A percentile compares a stretch with the other conserved stretches of the same genome.
Conservation (phyloP, 257 asterid species). For the Plantago major region DNA sequence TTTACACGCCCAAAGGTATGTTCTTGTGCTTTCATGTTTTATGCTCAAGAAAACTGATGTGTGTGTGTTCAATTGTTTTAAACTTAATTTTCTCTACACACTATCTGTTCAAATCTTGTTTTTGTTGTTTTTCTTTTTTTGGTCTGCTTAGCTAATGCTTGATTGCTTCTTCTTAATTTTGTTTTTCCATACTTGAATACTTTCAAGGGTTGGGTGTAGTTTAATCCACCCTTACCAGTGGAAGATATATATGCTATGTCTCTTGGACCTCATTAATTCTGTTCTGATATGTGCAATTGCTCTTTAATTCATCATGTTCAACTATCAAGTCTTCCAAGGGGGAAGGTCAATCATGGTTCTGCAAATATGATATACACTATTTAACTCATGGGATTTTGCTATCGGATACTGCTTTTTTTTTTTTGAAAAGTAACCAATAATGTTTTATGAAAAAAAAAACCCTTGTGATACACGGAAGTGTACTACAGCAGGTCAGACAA, state of each 20-base stretch:
- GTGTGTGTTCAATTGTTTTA: background rate
- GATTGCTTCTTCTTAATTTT: background rate
- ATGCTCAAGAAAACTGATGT: conserved; percentile 1
- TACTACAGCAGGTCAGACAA: too few relatives aligned
- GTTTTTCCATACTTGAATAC: conserved; percentile 4
- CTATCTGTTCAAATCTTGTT: conserved; percentile 11
- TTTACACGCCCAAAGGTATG: conserved; percentile 95
- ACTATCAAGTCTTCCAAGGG: too few relatives aligned
- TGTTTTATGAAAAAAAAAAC: too few relatives aligned
- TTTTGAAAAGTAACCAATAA: too few relatives aligned
- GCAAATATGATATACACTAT: background rate
- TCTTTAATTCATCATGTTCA: too few relatives aligned
- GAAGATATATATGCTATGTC: background rate
- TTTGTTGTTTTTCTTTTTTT: conserved; percentile 6
- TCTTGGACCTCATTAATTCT: too few relatives aligned
- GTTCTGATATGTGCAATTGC: too few relatives aligned
- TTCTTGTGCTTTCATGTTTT: conserved; percentile 5
- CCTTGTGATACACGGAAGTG: too few relatives aligned
- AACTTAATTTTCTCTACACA: conserved; percentile 5
- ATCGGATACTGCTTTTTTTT: background rate
- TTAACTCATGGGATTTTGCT: background rate
- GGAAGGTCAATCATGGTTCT: background rate
- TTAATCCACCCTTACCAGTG: background rate
- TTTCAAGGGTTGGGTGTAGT: conserved; percentile 2
- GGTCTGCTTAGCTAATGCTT: background rate